A percentile compares a stretch with the other conserved stretches of the same genome.
phyloP scores from a whole-genome alignment of 352 stramenopile species.

The Globisporangium nagaii region DNA sequence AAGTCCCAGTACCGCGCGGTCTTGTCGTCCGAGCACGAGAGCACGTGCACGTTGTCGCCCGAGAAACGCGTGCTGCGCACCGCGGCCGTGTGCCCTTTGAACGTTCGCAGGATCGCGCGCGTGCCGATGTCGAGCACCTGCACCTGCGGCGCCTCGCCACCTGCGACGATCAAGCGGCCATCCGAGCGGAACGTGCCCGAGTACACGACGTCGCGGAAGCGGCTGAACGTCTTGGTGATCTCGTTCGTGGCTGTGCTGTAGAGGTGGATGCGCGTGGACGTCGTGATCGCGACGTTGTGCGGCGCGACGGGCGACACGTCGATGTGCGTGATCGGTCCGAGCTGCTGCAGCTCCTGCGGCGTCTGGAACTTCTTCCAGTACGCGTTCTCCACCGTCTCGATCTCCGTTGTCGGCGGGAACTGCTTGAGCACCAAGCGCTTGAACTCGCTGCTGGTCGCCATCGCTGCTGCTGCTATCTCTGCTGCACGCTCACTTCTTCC shows the following conservation, averaged over 20 bases:
- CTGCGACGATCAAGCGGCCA: slow-evolving; percentile 83
- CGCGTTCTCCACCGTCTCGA: slow-evolving; percentile 70
- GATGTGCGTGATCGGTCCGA: slow-evolving; percentile 81
- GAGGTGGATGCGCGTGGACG: slow-evolving; percentile 81
- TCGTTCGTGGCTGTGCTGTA: slow-evolving; percentile 81
- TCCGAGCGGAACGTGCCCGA: slow-evolving; percentile 83
- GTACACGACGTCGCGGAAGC: slow-evolving; percentile 86
- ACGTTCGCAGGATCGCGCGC: slow-evolving; percentile 76
- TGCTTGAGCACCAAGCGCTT: slow-evolving; percentile 86
- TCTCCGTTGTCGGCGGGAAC: slow-evolving; percentile 73
- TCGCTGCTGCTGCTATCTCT: slow-evolving; percentile 7
- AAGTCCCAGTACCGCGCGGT: slow-evolving; percentile 87
- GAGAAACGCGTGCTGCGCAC: slow-evolving; percentile 80
- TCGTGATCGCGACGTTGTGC: slow-evolving; percentile 83
- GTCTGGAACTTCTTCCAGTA: slow-evolving; percentile 89
- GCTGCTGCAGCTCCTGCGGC: slow-evolving; percentile 77
- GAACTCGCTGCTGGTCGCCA: slow-evolving; percentile 77
- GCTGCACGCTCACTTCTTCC: not conserved
- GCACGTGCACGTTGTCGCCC: slow-evolving; percentile 77
- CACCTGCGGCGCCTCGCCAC: slow-evolving; percentile 67
- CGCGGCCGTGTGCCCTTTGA: slow-evolving; percentile 80
- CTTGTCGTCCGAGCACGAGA: slow-evolving; percentile 90
- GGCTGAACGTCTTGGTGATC: slow-evolving; percentile 86
- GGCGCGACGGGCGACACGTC: slow-evolving; percentile 74
- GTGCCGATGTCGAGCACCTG: slow-evolving; percentile 85